phyloP scores from a whole-genome alignment of 2,329 filamentous ascomycete species.

The Akanthomyces muscarius region DNA sequence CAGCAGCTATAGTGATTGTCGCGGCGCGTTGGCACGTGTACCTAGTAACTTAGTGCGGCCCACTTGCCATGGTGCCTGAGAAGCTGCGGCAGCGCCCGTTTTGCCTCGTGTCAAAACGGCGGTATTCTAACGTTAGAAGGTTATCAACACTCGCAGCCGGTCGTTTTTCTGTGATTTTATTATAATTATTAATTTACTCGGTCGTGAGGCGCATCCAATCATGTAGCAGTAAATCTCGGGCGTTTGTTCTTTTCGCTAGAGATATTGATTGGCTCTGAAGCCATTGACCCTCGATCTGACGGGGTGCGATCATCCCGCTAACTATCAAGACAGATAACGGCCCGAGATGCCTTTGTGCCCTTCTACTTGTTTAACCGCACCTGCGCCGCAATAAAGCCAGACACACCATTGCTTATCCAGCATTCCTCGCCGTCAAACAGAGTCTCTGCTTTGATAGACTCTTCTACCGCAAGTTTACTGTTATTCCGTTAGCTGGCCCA shows the following conservation, averaged over 20 bases:
- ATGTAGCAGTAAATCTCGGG: not conserved
- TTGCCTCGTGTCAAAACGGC: not conserved
- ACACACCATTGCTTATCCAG: constrained; percentile 85
- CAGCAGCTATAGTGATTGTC: not conserved
- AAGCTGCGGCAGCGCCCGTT: not conserved
- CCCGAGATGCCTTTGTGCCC: not conserved
- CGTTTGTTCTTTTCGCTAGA: not conserved
- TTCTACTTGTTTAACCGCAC: constrained; percentile 27
- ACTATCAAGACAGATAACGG: not conserved
- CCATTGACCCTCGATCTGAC: not conserved
- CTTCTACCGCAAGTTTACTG: constrained; percentile 61
- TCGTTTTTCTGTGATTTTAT: not conserved
- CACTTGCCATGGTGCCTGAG: not conserved
- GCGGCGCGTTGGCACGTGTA: constrained; percentile 14
- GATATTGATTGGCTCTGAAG: constrained; percentile 1
- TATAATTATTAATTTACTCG: not conserved
- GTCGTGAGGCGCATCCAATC: not conserved
- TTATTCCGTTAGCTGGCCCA: not conserved
- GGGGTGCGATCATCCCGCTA: not conserved
- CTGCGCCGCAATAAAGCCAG: constrained; percentile 64
- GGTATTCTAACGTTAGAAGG: not conserved
- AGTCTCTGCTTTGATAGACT: constrained; percentile 54
- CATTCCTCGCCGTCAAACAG: constrained; percentile 70
- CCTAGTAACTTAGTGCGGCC: not conserved
- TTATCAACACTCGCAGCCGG: not conserved